Evolutionary conservation across 768 basidiomycete species (phyloP), one percentile per base, ranked within the genome.

Genomic region (Macrolepiota albuminosa): DNA sequence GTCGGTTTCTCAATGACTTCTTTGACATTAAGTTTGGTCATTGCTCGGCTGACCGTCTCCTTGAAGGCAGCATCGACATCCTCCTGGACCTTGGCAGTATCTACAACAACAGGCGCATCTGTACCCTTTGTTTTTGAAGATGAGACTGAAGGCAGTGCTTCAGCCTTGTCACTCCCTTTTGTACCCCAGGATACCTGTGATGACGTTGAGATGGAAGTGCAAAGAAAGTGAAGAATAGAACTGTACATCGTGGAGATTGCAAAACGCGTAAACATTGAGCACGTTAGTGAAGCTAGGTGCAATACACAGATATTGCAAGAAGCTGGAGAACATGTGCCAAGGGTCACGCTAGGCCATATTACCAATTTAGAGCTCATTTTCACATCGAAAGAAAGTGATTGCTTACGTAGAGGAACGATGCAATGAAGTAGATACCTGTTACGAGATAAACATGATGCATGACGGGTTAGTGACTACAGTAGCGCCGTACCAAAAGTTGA

Each of bases 241-340:
- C 72, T 81, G 49, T 62, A 91, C 91, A 72, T 95, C 94, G 71
- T 93, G 93, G 73, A 97, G 76, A 75, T 97, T 97, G 75, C 94
- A 97, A 80, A 98, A 98, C 0, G 95, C 95, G 71, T 98, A 98
- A 40, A 95, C 91, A 73, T 96, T 96, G 66, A 96, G 82, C 48
- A 98, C 88, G 70, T 97, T 98, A 39, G 89, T 95, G 76, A 96
- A 96, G 66, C 89, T 92, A 1, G 93, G 92, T 11, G 96, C 96
- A 59, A 98, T 73, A 67, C 87, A 87, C 53, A 96, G 76, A 70
- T 95, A 96, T 70, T 95, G 95, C 66, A 88, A 76, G 81, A 97
- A 94, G 66, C 92, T 94, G 29, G 92, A 91, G 74, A 95, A 87
- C 87, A 98, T 89, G 74, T 98, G 95, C 95, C 95, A 98, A 5